Conservation (phyloP, 1,139 yeast genomes). For the Saccharomycopsis phalli region DNA sequence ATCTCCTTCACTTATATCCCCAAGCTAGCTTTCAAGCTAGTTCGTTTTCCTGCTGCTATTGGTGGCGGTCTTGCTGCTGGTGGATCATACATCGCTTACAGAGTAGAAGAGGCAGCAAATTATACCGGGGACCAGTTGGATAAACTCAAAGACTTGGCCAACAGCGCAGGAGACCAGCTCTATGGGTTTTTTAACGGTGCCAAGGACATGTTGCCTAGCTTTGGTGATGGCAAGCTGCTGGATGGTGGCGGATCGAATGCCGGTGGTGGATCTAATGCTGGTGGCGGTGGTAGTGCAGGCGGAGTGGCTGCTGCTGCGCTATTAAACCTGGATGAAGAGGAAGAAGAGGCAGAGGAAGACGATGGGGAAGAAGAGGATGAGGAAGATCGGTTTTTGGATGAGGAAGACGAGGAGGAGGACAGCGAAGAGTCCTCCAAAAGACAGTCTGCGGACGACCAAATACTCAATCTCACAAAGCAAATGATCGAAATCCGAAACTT, state of each 20-base stretch:
- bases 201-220: conserved; percentile 10
- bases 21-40: conserved; percentile 45
- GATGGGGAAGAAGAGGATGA: conserved; percentile 27
- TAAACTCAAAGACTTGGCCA: conserved; percentile 49
- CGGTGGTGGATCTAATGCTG: conserved; percentile 25
- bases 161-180: conserved; percentile 7
- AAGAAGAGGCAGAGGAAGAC: conserved; percentile 23
- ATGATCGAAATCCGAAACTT: conserved; percentile 93
- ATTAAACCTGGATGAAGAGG: conserved; percentile 26
- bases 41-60: conserved; percentile 65
- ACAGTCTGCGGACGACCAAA: conserved; percentile 58
- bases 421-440: conserved; percentile 30
- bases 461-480: conserved; percentile 80
- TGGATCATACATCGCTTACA: conserved; percentile 84
- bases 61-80: conserved; percentile 95
- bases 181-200: conserved; percentile 11
- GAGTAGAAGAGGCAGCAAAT: conserved; percentile 76
- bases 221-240: conserved; percentile 25
- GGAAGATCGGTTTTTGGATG: conserved; percentile 25
- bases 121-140: conserved; percentile 61
- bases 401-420: conserved; percentile 34
- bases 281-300: conserved; percentile 18
- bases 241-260: conserved; percentile 25
- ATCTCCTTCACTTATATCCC: conserved; percentile 37
- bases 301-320: conserved; percentile 32